phyloP scores from a whole-genome alignment of 306 rosid species.

The Sicyos edulis region DNA sequence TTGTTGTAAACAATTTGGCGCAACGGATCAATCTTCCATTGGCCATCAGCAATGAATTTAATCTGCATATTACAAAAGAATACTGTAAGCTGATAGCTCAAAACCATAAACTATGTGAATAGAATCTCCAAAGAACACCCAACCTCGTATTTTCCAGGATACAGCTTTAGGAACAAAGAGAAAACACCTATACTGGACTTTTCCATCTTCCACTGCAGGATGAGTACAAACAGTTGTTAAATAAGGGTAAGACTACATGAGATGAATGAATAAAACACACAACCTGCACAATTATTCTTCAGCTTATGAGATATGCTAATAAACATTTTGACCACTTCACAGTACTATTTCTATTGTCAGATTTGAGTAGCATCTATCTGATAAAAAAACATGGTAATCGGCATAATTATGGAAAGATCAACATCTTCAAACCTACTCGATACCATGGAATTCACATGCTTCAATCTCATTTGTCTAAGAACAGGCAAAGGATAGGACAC shows the following conservation, averaged over 20 bases:
- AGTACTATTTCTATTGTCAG: not conserved
- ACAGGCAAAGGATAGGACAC: too few relatives aligned
- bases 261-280: not conserved
- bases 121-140: conserved; percentile 10
- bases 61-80: conserved; percentile 38
- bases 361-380: not conserved
- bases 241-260: conserved; percentile 2
- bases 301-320: not conserved
- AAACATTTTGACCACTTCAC: not conserved
- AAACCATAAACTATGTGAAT: not conserved
- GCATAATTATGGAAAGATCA: not conserved
- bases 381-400: not conserved
- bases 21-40: conserved; percentile 76
- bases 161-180: conserved; percentile 57
- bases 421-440: not conserved
- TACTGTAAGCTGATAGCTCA: not conserved
- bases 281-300: not conserved
- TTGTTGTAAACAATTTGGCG: conserved; percentile 53
- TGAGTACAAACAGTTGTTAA: not conserved
- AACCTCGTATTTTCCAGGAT: conserved; percentile 94
- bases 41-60: conserved; percentile 87
- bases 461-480: not conserved
- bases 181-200: conserved; percentile 55
- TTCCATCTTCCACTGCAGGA: conserved; percentile 70
- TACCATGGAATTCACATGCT: not conserved